Evolutionary conservation across 2,329 filamentous ascomycete genomes (phyloP), one percentile per base, ranked within the genome.

Genomic region (Tothia fuscella): DNA sequence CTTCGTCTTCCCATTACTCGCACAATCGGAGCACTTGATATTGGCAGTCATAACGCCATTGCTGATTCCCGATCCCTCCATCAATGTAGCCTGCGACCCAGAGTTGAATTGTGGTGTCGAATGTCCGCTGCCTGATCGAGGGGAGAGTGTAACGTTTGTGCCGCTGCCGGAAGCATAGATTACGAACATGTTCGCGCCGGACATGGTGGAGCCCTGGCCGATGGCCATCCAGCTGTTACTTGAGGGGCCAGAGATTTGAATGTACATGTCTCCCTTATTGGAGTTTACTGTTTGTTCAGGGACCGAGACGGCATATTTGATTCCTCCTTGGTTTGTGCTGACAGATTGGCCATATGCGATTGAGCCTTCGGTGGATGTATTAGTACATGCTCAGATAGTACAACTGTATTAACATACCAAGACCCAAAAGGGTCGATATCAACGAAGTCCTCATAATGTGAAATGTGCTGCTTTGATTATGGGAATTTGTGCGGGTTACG

Each of bases 131-230:
- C 65, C 65, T 5, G 61, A 49, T 30, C 74, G 59, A 7, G 72
- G 68, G 3, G 73, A 76, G 6, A 78, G 48, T 1, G 74, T 78
- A 12, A 78, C 69, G 47, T 75, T 76, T 32, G 56, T 64, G 20
- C 70, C 67, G 28, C 57, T 56, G 29, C 64, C 57, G 20, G 66
- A 63, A n/a, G 69, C 64, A 49, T 78, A 78, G 5, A 76, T 60
- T 32, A 77, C 58, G 51, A 78, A 76, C 35, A 78, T 76, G 53
- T 75, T 74, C 5, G 74, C 55, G 17, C 66, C 67, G 13, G 54
- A 48, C 74, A 78, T 78, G 16, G 53, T 48, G 2, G 49, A 58
- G 20, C 74, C 74, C 52, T 76, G 71, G 6, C 72, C 74, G 3
- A 78, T 54, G 3, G 64, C 69, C 25, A 74, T 63, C 68, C 70